A percentile compares a stretch with the other conserved stretches of the same genome.
Evolutionary conservation across 169 alveolate genomes (phyloP).

Genomic region (Plasmodium inui): DNA sequence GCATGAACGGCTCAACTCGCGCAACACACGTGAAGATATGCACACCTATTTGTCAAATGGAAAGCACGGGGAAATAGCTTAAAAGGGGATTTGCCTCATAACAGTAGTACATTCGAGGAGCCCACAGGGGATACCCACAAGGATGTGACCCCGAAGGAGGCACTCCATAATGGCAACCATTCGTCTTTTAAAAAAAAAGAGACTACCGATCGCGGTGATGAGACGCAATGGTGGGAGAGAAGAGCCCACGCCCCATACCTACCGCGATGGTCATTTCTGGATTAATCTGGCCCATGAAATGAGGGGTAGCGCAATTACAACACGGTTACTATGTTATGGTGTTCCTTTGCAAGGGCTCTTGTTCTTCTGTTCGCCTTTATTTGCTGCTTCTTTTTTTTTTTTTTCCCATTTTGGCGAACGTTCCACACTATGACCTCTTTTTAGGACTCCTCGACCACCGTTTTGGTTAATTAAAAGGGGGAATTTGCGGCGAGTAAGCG

Average conservation of each 20-base stretch:
- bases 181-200: background rate
- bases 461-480: background rate
- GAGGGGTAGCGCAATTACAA: background rate
- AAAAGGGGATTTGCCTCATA: no score
- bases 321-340: background rate
- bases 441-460: background rate
- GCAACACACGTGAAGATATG: no score
- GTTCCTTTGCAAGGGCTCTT: background rate
- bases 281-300: background rate
- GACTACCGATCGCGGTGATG: conserved; percentile 2
- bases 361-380: background rate
- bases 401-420: background rate
- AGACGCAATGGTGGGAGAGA: background rate
- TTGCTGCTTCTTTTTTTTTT: background rate
- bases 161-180: background rate
- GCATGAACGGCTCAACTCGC: no score
- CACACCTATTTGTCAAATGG: no score
- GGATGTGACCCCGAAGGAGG: no score
- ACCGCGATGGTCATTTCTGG: background rate
- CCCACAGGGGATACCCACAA: no score
- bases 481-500: background rate
- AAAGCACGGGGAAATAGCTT: no score
- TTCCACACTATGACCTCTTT: background rate
- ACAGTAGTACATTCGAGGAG: no score
- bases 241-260: background rate